Evolutionary conservation across 371 early-diverging fungal species (phyloP).

Genomic region (Haplosporangium sp.): DNA sequence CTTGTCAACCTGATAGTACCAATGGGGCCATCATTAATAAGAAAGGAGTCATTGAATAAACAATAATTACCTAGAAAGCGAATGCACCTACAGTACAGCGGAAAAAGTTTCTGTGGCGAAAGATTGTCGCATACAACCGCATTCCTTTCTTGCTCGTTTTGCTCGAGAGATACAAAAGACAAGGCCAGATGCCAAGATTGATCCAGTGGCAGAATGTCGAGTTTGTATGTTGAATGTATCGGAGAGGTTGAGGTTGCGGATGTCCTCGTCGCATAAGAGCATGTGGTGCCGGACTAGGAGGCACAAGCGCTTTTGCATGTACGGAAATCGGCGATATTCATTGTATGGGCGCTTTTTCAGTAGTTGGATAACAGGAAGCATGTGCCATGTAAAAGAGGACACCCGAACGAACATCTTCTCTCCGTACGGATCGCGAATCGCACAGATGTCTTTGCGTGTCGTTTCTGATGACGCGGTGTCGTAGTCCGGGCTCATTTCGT

Average conservation of each 20-base stretch:
- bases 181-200: slow-evolving; percentile 14
- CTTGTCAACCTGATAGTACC: slow-evolving; percentile 16
- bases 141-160: slow-evolving; percentile 30
- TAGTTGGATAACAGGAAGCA: too few relatives aligned
- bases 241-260: slow-evolving; percentile 24
- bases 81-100: slow-evolving; percentile 23
- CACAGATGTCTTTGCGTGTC: too few relatives aligned
- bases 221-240: slow-evolving; percentile 14
- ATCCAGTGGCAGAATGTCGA: slow-evolving; percentile 7
- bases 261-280: slow-evolving; percentile 36
- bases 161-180: slow-evolving; percentile 18
- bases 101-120: slow-evolving; percentile 19
- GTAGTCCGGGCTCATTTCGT: too few relatives aligned
- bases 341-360: slow-evolving; percentile 9
- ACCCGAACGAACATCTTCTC: too few relatives aligned
- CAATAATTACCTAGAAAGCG: slow-evolving; percentile 6
- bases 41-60: too few relatives aligned
- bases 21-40: too few relatives aligned
- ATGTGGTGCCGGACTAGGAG: slow-evolving; percentile 31
- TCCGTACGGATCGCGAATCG: too few relatives aligned
- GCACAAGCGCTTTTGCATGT: slow-evolving; percentile 24
- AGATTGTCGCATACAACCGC: slow-evolving; percentile 19
- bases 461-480: too few relatives aligned
- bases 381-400: too few relatives aligned
- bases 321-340: neutral